Evolutionary conservation across 2,329 filamentous ascomycete species (phyloP), one percentile per base, ranked within the genome.

Genomic region (Hypocrella siamensis): DNA sequence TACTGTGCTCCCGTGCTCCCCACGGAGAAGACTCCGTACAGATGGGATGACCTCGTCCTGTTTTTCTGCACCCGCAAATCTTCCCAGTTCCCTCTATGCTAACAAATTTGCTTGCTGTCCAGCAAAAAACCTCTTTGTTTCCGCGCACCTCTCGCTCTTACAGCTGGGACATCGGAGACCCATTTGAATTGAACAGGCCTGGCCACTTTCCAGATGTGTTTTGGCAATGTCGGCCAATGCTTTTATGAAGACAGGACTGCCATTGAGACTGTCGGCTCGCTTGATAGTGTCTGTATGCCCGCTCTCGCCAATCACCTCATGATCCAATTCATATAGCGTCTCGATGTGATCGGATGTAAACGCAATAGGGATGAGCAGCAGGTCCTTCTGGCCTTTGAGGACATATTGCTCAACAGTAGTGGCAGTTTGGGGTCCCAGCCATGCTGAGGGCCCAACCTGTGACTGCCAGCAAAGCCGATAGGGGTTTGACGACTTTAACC

Each of bases 341-440:
- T 98, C 90, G 43, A 98, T 98, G 51, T 98, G 90, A 47, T 98
- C 90, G n/a, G 83, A 93, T 0, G 90, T 98, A 52, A 98, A 98
- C 5, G 90, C 90, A 41, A 98, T 92, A 0, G 90, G 90, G 34
- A 98, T 84, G 6, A 98, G 65, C 2, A 94, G 66, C 33, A 98
- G 65, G 49, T 98, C 85, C 34, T 78, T 93, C 48, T 94, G 82
- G 1, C 88, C 90, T 56, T 90, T 85, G 49, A 80, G 74, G 42
- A 96, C 75, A 50, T 94, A 92, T 37, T 84, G 70, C 49, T 86
- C 75, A 9, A 98, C 90, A 0, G 86, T 88, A 42, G 79, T 75
- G 37, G 78, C 76, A 0, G 90, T 98, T 55, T 98, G 90, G 9
- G 90, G 86, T 16, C 90, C 90, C 7, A 98, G 67, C 90, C 90